Conservation (phyloP, 2,329 filamentous ascomycete genomes). For the Ascochyta rabiei region DNA sequence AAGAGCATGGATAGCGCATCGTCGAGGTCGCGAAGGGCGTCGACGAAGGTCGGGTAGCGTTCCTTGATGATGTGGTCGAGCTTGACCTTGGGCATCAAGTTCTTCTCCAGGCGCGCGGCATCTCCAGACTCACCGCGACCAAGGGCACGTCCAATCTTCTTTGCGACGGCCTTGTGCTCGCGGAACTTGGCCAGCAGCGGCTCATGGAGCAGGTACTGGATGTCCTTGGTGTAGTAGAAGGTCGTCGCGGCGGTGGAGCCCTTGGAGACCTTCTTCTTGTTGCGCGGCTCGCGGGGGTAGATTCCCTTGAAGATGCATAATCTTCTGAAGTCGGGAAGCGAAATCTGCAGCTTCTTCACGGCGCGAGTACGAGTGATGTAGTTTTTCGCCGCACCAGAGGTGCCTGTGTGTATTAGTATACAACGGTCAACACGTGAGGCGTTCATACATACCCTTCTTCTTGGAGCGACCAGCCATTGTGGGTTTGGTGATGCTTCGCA, state of each 20-base stretch:
- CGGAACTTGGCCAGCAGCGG: conserved; percentile 93
- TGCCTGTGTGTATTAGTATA: conserved; percentile 58
- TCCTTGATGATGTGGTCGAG: conserved; percentile 98
- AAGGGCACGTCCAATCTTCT: conserved; percentile 94
- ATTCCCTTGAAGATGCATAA: conserved; percentile 99
- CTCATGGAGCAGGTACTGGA: conserved; percentile 97
- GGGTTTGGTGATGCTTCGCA: conserved; percentile 5
- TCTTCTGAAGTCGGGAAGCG: conserved; percentile 94
- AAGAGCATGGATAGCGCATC: conserved; percentile 97
- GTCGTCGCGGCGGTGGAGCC: conserved; percentile 89
- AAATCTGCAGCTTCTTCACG: conserved; percentile 96
- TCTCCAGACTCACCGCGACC: conserved; percentile 90
- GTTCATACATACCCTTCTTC: conserved; percentile 67
- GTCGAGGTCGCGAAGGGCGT: conserved; percentile 91
- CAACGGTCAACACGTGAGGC: background rate
- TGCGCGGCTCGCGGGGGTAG: conserved; percentile 95
- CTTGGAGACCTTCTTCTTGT: conserved; percentile 95
- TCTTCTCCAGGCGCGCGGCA: conserved; percentile 88
- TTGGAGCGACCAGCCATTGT: conserved; percentile 47
- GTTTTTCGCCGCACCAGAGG: conserved; percentile 93
- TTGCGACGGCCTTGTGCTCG: conserved; percentile 94
- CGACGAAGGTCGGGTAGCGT: conserved; percentile 95
- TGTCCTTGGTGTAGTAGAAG: conserved; percentile 92
- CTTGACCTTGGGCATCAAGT: conserved; percentile 84
- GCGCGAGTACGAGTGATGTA: conserved; percentile 97